These are phyloP conservation scores for Claviceps sp. DNA, from an alignment of 2,329 filamentous ascomycete species.

Conservation along the genomic window DNA sequence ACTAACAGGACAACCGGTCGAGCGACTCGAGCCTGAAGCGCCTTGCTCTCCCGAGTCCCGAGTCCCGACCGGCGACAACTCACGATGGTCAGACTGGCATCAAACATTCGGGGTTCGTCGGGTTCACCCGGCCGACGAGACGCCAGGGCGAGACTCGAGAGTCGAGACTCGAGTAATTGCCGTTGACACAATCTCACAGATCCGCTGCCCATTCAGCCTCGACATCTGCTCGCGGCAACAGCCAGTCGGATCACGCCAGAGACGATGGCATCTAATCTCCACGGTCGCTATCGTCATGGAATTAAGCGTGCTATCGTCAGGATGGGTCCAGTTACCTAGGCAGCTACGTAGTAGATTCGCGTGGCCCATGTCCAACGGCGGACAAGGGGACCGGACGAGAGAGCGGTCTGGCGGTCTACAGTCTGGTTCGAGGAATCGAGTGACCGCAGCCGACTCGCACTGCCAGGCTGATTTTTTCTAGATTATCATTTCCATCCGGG, in stretches of 20 bases:
- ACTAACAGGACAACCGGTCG: not conserved
- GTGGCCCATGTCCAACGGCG: conserved; percentile 3
- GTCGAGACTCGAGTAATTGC: not conserved
- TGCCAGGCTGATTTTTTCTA: conserved; percentile 8
- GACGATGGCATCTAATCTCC: not conserved
- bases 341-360: not conserved
- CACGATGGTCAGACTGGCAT: not conserved
- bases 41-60: not conserved
- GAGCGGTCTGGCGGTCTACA: conserved; percentile 6
- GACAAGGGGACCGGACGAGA: conserved; percentile 2
- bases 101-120: not conserved
- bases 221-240: conserved; percentile 9
- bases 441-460: conserved; percentile 16
- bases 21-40: not conserved
- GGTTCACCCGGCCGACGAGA: not conserved
- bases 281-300: conserved; percentile 5
- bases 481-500: not conserved
- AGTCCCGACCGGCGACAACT: not conserved
- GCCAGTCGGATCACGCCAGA: not conserved
- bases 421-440: conserved; percentile 7
- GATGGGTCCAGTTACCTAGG: conserved; percentile 4
- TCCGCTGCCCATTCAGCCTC: not conserved
- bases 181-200: not conserved
- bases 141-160: not conserved
- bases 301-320: not conserved